phyloP scores from a whole-genome alignment of 129 eudicot genomes.

The Lactuca saligna region DNA sequence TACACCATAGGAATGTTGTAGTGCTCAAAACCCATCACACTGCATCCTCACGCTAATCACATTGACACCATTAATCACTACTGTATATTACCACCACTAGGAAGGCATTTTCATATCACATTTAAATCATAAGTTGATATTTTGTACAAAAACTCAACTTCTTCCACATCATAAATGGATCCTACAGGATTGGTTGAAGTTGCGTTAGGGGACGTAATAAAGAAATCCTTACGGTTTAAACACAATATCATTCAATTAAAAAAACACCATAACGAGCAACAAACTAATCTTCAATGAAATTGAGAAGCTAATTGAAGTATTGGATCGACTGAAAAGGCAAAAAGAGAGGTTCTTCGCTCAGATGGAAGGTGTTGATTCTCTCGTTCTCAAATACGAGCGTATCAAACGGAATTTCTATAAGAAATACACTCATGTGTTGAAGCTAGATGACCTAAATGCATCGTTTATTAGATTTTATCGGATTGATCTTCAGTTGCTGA shows the following conservation, averaged over 20 bases:
- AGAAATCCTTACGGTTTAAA: constrained; percentile 3
- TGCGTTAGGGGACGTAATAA: neutral
- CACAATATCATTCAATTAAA: neutral
- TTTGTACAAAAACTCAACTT: neutral
- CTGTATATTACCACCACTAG: too few species aligned
- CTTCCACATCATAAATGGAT: neutral
- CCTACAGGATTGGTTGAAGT: neutral
- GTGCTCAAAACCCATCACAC: too few species aligned
- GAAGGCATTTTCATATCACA: too few species aligned
- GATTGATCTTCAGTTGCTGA: neutral
- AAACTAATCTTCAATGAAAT: neutral
- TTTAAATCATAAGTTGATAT: too few species aligned
- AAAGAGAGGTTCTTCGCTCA: neutral
- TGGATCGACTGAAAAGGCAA: neutral
- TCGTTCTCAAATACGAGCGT: constrained; percentile 4
- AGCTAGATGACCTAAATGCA: constrained; percentile 2
- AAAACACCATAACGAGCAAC: neutral
- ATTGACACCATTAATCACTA: too few species aligned
- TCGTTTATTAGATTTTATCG: constrained; percentile 2
- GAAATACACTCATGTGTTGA: neutral
- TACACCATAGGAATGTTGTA: too few species aligned
- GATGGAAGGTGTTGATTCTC: neutral
- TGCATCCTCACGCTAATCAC: too few species aligned
- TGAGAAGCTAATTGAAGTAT: neutral
- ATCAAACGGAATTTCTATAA: constrained; percentile 5